A percentile compares a stretch with the other conserved stretches of the same genome.
Conservation (phyloP, 306 rosid species). For the Medicago arabica region DNA sequence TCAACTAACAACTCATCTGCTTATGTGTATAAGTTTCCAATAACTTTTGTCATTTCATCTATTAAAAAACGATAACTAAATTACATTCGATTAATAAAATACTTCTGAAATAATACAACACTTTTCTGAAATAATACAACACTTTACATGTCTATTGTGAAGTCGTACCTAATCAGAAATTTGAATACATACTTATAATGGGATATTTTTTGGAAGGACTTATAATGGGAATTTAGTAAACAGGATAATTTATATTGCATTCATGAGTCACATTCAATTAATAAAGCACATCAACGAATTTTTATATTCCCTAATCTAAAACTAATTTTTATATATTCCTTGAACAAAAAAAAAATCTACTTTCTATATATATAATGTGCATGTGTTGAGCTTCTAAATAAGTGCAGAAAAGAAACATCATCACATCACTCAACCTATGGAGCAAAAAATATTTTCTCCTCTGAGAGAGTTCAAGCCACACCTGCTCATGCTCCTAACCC, state of each 20-base stretch:
- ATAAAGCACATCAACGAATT: too few species aligned
- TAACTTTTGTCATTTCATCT: too few species aligned
- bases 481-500: slow-evolving; percentile 60
- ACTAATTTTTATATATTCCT: background rate
- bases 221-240: slow-evolving; percentile 30
- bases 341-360: too few species aligned
- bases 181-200: background rate
- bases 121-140: too few species aligned
- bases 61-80: too few species aligned
- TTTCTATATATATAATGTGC: slow-evolving; percentile 20
- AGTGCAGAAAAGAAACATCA: slow-evolving; percentile 12
- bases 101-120: too few species aligned
- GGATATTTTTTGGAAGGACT: background rate
- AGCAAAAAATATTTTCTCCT: background rate
- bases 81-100: too few species aligned
- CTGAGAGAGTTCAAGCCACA: slow-evolving; percentile 71
- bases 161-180: slow-evolving; percentile 10
- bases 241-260: slow-evolving; percentile 38
- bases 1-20: too few species aligned
- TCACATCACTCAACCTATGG: slow-evolving; percentile 40
- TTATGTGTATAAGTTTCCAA: too few species aligned
- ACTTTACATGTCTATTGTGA: background rate
- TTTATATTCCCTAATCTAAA: too few species aligned
- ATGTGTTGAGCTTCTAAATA: slow-evolving; percentile 38
- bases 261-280: slow-evolving; percentile 46